Conservation (phyloP, 768 basidiomycete genomes). For the Russula sp. region DNA sequence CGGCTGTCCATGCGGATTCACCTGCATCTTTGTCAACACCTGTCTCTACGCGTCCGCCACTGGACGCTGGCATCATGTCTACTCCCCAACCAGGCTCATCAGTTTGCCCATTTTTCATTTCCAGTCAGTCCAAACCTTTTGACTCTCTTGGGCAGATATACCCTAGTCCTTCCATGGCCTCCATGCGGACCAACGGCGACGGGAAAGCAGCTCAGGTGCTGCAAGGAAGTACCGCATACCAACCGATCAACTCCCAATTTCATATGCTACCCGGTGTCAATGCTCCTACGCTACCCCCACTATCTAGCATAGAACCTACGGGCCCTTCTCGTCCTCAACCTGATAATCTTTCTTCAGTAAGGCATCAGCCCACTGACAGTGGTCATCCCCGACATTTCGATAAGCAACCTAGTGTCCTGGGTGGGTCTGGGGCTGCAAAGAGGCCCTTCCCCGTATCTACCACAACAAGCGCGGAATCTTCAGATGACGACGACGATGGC, state of each 20-base stretch:
- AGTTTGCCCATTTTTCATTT: slow-evolving; percentile 22
- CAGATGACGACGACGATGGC: slow-evolving; percentile 80
- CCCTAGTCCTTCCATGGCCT: slow-evolving; percentile 2
- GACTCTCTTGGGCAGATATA: slow-evolving; percentile 14
- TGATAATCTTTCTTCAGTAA: slow-evolving; percentile 49
- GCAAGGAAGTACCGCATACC: slow-evolving; percentile 11
- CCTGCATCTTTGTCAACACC: slow-evolving; percentile 36
- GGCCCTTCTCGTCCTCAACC: slow-evolving; percentile 26
- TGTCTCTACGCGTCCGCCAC: slow-evolving; percentile 28
- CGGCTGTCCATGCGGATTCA: slow-evolving; percentile 53
- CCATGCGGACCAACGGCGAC: slow-evolving; percentile 5
- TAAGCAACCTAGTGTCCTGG: slow-evolving; percentile 23
- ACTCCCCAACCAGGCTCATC: slow-evolving; percentile 25
- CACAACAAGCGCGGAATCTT: slow-evolving; percentile 72
- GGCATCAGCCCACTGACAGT: slow-evolving; percentile 46
- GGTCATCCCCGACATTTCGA: slow-evolving; percentile 23
- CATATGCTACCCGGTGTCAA: slow-evolving; percentile 6
- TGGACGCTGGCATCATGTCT: slow-evolving; percentile 24
- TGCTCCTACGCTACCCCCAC: slow-evolving; percentile 18
- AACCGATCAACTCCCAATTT: slow-evolving; percentile 8
- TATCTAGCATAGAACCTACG: slow-evolving; percentile 19
- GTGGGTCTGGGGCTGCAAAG: slow-evolving; percentile 39
- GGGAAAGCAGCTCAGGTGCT: slow-evolving; percentile 7
- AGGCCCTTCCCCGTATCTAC: slow-evolving; percentile 56
- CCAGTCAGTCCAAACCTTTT: not conserved